Percentiles rank a stretch among this genome's conserved stretches.
These are phyloP conservation scores for Thozetella sp. DNA, from an alignment of 495 filamentous ascomycete species.

Conservation along the genomic window DNA sequence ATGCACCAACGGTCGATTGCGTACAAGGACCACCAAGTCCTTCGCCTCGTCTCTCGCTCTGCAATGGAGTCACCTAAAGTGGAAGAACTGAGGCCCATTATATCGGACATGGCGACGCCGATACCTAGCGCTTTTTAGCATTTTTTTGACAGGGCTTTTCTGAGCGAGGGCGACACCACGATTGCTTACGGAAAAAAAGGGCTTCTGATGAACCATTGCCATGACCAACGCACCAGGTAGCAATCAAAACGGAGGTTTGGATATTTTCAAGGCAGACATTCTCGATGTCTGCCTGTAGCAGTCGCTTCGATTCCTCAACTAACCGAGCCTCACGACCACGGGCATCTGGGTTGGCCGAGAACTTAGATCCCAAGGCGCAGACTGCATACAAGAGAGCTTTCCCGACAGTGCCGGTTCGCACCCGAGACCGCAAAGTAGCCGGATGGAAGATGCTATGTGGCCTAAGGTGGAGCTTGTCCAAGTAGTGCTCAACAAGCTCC, in stretches of 20 bases:
- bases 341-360: background rate
- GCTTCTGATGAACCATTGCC: background rate
- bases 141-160: no score
- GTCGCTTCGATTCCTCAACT: background rate
- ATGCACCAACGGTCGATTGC: background rate
- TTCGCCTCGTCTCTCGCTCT: background rate
- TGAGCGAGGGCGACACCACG: no score
- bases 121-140: background rate
- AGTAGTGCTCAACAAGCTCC: background rate
- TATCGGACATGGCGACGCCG: background rate
- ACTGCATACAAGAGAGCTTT: background rate
- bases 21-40: background rate
- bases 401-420: background rate
- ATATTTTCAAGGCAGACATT: background rate
- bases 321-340: background rate
- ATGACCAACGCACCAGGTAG: background rate
- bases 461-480: background rate
- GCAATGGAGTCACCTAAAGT: background rate
- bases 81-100: background rate
- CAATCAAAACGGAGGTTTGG: background rate
- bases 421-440: background rate
- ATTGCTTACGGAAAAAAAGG: background rate
- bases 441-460: background rate
- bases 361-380: background rate
- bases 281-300: background rate